Percentiles rank a stretch among this genome's conserved stretches.
Conservation (phyloP, 2,329 filamentous ascomycete species). For the Colletotrichum cordylinicola region DNA sequence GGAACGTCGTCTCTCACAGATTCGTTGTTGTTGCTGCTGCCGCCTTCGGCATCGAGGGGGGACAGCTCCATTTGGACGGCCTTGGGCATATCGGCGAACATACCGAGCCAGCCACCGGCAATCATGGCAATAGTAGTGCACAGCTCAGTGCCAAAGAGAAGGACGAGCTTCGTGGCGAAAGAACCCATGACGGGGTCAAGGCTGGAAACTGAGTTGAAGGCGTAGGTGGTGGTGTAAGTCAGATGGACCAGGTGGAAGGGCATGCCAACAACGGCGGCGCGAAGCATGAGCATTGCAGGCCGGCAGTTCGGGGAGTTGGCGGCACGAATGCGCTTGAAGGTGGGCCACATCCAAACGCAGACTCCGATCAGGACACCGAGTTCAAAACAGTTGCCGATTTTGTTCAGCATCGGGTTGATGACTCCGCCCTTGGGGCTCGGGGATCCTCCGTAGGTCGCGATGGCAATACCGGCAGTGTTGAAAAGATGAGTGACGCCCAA, state of each 20-base stretch:
- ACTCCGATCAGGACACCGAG: constrained; percentile 25
- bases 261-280: constrained; percentile 17
- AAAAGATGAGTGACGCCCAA: constrained; percentile 27
- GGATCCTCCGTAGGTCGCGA: constrained; percentile 25
- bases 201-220: constrained; percentile 21
- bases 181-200: constrained; percentile 27
- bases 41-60: background rate
- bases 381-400: constrained; percentile 27
- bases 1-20: constrained; percentile 7
- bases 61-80: background rate
- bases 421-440: constrained; percentile 21
- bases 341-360: constrained; percentile 27
- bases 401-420: constrained; percentile 16
- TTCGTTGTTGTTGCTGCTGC: background rate
- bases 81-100: background rate
- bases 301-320: constrained; percentile 18
- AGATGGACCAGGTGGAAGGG: constrained; percentile 28
- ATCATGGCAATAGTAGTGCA: constrained; percentile 8
- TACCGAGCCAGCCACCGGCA: constrained; percentile 20
- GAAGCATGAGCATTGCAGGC: constrained; percentile 23
- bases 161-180: constrained; percentile 26
- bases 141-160: constrained; percentile 25
- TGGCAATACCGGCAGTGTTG: constrained; percentile 25
- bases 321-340: constrained; percentile 14
- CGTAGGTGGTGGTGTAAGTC: constrained; percentile 26